Base-by-base conservation (phyloP, 169 alveolate genomes). In the Eimeria sp. region DNA sequence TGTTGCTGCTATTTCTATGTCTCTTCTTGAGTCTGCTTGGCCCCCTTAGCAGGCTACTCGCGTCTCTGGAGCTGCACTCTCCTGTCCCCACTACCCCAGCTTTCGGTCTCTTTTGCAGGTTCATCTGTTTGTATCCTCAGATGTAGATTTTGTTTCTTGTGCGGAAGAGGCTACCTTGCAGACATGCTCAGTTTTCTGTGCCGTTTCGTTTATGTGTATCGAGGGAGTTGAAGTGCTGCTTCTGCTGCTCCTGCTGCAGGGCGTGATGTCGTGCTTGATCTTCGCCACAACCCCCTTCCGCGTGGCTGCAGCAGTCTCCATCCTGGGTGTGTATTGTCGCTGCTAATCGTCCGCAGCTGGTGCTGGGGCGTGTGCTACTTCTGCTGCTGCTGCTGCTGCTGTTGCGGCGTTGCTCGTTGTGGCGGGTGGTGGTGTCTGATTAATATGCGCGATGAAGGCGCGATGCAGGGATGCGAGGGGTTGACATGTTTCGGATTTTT, bases 341-440 rank as follows among this genome's bases (percentile, higher is more conserved):
- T 25, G 34, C 27, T 11, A 20, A 22, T 30, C 14, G 11, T 22
- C 76, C 25, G 76, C 76, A 18, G 43, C 76, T 67, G 76, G 34
- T 22, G 27, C 34, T 67, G 61, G 20, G 40, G 40, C 40, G 40
- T 34, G 40, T 54, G 61, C 6, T 11, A 14, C 61, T 7, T 54
- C 16, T 54, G 61, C 61, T 67, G 76, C 43, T 67, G 76, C 76
- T 65, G 76, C 76, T 67, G 76, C 76, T 67, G 76, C 76, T 67
- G 45, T 27, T 67, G 76, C 76, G 72, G 7, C 34, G 84, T 30
- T 45, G 84, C 84, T 75, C 45, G 58, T 51, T 27, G 54, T 51
- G n/a, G 84, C 58, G 13, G 84, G 54, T 75, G 84, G 13, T 43
- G 84, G 18, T 30, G 84, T 18, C 47, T 72, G 30, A n/a, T 27